Evolutionary conservation across 441 rosid genomes (phyloP), one percentile per base, ranked within the genome.

Genomic region (Cnidoscolus chayamansa): DNA sequence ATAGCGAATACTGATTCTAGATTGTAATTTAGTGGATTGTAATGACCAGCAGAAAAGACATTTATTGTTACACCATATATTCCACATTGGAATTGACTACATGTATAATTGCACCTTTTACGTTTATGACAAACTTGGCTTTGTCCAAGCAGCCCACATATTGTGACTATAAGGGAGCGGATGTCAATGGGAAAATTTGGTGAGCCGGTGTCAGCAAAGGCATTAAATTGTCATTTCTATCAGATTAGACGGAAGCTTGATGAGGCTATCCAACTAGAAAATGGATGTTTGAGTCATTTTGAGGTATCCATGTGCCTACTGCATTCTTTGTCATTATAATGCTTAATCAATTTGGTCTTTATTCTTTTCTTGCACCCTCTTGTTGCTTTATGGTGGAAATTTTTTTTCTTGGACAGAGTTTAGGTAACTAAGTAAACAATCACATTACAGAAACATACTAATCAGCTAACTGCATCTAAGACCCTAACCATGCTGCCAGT

Each of bases 251-350:
- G 72, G 17, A 82, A 75, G 56, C 87, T 94, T 12, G 91, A 90
- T 2, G 84, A 86, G 77, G 87, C 94, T 7, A 70, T 92, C 50
- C 74, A 68, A 17, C 72, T 74, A 13, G 97, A 94, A 73, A 82
- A 84, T 77, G 93, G 92, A 56, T 68, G 74, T 47, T 79, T 94
- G 77, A 87, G 89, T 82, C 98, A 94, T 85, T 94, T 94, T 75
- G 97, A 92, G 96, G 97, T 92, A 74, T 70, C 32, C 19, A 48
- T 17, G 60, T 67, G 43, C 49, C 31, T 64, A 7, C 1, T n/a
- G 9, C 12, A 4, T 48, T 17, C 63, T 56, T 47, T 66, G 9
- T 12, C 48, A 49, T 35, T 54, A 2, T 10, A 62, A 40, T 61
- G 45, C 30, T 63, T 51, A 17, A 63, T 32, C 7, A 13, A 20